Conservation (phyloP, 2,329 filamentous ascomycete genomes). For the Penicillium capsulatum region DNA sequence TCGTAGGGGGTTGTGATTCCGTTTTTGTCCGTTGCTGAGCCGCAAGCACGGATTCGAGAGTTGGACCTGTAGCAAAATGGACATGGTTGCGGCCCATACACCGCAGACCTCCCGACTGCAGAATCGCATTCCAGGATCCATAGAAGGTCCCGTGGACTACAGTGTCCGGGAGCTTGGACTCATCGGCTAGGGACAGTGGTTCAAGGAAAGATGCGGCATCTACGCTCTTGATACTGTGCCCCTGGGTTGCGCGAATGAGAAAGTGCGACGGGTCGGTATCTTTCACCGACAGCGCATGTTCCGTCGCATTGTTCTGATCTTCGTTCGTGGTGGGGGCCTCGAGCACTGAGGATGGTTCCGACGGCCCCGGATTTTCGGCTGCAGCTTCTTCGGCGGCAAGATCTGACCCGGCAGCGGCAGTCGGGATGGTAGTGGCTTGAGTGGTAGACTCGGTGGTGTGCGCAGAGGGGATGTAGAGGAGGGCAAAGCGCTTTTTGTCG, state of each 20-base stretch:
- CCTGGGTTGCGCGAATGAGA: slow-evolving; percentile 92
- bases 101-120: slow-evolving; percentile 70
- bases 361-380: slow-evolving; percentile 6
- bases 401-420: slow-evolving; percentile 21
- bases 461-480: slow-evolving; percentile 55
- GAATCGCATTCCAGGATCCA: slow-evolving; percentile 69
- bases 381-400: slow-evolving; percentile 10
- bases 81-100: slow-evolving; percentile 83
- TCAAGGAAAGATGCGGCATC: slow-evolving; percentile 67
- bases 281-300: slow-evolving; percentile 34
- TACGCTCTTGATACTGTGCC: slow-evolving; percentile 73
- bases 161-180: slow-evolving; percentile 53
- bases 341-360: slow-evolving; percentile 11
- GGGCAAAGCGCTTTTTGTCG: slow-evolving; percentile 85
- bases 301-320: slow-evolving; percentile 31
- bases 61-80: slow-evolving; percentile 77
- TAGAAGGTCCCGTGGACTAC: slow-evolving; percentile 91
- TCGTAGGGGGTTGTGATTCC: slow-evolving; percentile 9
- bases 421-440: slow-evolving; percentile 14
- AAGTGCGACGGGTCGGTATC: slow-evolving; percentile 59
- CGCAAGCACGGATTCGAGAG: slow-evolving; percentile 40
- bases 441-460: slow-evolving; percentile 17
- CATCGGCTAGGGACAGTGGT: slow-evolving; percentile 58
- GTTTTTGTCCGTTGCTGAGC: slow-evolving; percentile 15
- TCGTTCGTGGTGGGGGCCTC: slow-evolving; percentile 27